Conservation (phyloP, 768 basidiomycete genomes). For the Suillus weaverae region DNA sequence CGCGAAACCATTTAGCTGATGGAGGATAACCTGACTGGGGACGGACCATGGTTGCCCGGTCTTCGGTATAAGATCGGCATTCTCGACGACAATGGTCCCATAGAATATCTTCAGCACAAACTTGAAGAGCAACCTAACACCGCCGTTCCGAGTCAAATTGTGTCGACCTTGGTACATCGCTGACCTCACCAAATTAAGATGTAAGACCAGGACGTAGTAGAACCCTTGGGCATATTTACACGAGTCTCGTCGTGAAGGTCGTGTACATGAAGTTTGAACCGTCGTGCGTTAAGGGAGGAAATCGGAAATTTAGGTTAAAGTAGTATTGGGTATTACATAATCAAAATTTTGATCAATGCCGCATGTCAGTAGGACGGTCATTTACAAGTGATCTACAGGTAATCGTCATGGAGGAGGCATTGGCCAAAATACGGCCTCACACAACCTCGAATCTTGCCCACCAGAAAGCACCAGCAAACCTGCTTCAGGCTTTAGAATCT, state of each 20-base stretch:
- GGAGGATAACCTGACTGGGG: neutral
- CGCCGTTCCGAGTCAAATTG: slow-evolving; percentile 3
- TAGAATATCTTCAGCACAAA: slow-evolving; percentile 92
- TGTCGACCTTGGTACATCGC: neutral
- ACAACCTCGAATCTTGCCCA: slow-evolving; percentile 77
- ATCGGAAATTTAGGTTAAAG: neutral
- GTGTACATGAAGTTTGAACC: slow-evolving; percentile 10
- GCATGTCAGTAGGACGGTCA: neutral
- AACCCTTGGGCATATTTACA: slow-evolving; percentile 36
- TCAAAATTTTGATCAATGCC: slow-evolving; percentile 28
- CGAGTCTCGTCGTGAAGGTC: slow-evolving; percentile 8
- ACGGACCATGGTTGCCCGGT: slow-evolving; percentile 72
- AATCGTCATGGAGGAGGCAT: slow-evolving; percentile 56
- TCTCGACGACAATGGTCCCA: slow-evolving; percentile 84
- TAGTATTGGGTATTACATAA: slow-evolving; percentile 28
- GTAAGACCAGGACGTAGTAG: slow-evolving; percentile 63
- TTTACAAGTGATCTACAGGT: slow-evolving; percentile 1
- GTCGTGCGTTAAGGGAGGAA: neutral
- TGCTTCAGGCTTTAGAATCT: slow-evolving; percentile 83
- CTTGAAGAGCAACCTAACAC: slow-evolving; percentile 61
- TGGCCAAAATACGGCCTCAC: slow-evolving; percentile 87
- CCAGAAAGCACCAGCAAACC: slow-evolving; percentile 85
- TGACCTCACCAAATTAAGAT: slow-evolving; percentile 58
- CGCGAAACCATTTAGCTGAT: slow-evolving; percentile 1
- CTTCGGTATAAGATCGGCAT: slow-evolving; percentile 65